Evolutionary conservation across 2,329 filamentous ascomycete species (phyloP).

Genomic region (Hymenoscyphus scutula): DNA sequence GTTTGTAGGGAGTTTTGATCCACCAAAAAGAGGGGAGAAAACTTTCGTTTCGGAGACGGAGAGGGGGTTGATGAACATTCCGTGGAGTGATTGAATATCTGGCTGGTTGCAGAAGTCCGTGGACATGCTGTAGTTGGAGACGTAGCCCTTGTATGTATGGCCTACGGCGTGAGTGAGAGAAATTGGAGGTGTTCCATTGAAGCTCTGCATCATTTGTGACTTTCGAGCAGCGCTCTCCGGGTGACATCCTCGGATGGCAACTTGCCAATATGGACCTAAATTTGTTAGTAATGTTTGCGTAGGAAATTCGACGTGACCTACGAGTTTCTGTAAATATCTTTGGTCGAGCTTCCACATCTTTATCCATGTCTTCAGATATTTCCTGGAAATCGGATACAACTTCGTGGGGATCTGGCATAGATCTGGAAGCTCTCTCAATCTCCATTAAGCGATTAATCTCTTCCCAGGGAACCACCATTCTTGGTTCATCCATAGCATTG

Average conservation of each 20-base stretch:
- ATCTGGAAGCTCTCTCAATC: slow-evolving; percentile 40
- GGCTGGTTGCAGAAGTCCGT: slow-evolving; percentile 46
- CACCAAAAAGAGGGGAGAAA: slow-evolving; percentile 58
- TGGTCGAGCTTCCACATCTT: slow-evolving; percentile 6
- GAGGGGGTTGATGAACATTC: slow-evolving; percentile 53
- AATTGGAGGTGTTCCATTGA: slow-evolving; percentile 43
- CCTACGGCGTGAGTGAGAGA: slow-evolving; percentile 45
- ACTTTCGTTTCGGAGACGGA: slow-evolving; percentile 50
- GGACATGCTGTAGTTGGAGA: slow-evolving; percentile 45
- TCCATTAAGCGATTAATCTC: slow-evolving; percentile 48
- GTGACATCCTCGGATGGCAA: slow-evolving; percentile 57
- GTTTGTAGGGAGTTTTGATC: slow-evolving; percentile 59
- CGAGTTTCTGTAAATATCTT: slow-evolving; percentile 18
- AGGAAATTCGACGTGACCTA: slow-evolving; percentile 36
- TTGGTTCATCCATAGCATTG: slow-evolving; percentile 62
- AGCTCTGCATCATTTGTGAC: slow-evolving; percentile 42
- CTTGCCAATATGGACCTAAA: slow-evolving; percentile 53
- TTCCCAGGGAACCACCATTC: slow-evolving; percentile 58
- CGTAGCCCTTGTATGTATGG: slow-evolving; percentile 37
- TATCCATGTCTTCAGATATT: slow-evolving; percentile 38
- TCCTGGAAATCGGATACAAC: slow-evolving; percentile 47
- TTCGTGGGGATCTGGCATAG: slow-evolving; percentile 57
- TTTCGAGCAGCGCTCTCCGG: slow-evolving; percentile 59
- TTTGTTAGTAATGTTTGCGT: not conserved
- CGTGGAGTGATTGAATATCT: slow-evolving; percentile 52